Evolutionary conservation across 1,284 basidiomycete species (phyloP).

Genomic region (Fomitopsis betulina): DNA sequence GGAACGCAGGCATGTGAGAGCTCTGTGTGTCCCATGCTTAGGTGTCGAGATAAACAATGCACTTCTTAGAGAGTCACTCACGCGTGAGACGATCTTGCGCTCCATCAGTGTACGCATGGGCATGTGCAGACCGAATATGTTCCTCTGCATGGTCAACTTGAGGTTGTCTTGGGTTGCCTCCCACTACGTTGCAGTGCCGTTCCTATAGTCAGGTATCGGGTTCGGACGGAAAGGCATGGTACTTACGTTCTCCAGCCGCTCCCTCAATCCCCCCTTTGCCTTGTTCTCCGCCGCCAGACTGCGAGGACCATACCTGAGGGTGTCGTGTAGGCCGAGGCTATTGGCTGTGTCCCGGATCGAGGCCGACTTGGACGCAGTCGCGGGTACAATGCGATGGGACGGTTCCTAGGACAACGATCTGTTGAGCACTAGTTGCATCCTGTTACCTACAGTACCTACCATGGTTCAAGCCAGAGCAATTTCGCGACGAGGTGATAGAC

Average conservation of each 20-base stretch:
- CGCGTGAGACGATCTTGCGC: slow-evolving; percentile 77
- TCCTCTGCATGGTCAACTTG: slow-evolving; percentile 81
- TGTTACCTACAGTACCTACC: not conserved
- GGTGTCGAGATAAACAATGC: not conserved
- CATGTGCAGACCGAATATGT: slow-evolving; percentile 83
- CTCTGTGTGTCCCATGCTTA: slow-evolving; percentile 35
- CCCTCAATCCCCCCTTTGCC: slow-evolving; percentile 49
- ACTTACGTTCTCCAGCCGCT: slow-evolving; percentile 68
- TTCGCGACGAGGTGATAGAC: not conserved
- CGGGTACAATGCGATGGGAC: slow-evolving; percentile 66
- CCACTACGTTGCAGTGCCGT: slow-evolving; percentile 57
- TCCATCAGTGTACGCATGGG: slow-evolving; percentile 94
- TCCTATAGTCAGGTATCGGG: not conserved
- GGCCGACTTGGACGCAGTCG: slow-evolving; percentile 49
- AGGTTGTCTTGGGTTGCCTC: slow-evolving; percentile 87
- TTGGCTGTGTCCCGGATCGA: slow-evolving; percentile 67
- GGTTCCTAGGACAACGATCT: slow-evolving; percentile 40
- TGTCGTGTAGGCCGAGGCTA: slow-evolving; percentile 75
- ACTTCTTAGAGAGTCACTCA: slow-evolving; percentile 33
- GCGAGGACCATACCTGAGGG: slow-evolving; percentile 70
- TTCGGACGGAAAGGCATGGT: not conserved
- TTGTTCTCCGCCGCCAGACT: slow-evolving; percentile 69
- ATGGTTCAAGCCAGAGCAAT: not conserved
- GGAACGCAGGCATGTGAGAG: slow-evolving; percentile 58
- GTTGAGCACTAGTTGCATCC: not conserved